Base-by-base conservation (phyloP, 768 basidiomycete species). In the Rhodotorula taiwanensis region DNA sequence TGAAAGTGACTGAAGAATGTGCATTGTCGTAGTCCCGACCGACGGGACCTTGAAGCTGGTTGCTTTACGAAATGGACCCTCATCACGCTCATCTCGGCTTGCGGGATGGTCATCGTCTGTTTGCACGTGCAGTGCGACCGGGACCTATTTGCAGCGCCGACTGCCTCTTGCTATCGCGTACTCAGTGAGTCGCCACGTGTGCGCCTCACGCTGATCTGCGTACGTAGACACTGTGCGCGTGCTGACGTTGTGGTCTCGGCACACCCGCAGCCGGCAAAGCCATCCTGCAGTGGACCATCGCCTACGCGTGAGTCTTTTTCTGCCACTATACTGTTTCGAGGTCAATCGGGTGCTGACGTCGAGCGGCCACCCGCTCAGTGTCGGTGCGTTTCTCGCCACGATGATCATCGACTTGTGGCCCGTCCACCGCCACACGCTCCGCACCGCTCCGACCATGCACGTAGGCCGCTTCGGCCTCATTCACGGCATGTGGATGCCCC, bases 391-490 rank as follows among this genome's bases (percentile, higher is more conserved):
- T 31, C n/a, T 67, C 16, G 21, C 61, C 0, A 63, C 66, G 5
- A 58, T 67, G 16, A 31, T 59, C 23, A 49, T 63, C 44, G 66
- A 67, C 55, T 55, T 67, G 9, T 63, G 62, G 62, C 66, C 58
- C 4, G 27, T 47, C 5, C 52, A 55, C n/a, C 44, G 66, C 3
- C 62, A 57, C 49, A 20, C 51, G 23, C 14, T 30, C 31, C 25
- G 51, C 34, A 34, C 51, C 25, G 5, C 52, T n/a, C 44, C 61
- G 21, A 3, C 28, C 34, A 58, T 43, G 9, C 36, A 54, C 41
- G 52, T 48, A 27, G 43, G 53, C 50, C 5, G 33, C 13, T 48
- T 6, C 23, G 62, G 62, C 9, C 36, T 10, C 10, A 16, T 63
- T 2, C 51, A 30, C 5, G 55, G 51, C 2, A 4, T 63, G 4